These are phyloP conservation scores for Linderina pennispora DNA, from an alignment of 192 early-diverging fungal genomes.

Conservation along the genomic window DNA sequence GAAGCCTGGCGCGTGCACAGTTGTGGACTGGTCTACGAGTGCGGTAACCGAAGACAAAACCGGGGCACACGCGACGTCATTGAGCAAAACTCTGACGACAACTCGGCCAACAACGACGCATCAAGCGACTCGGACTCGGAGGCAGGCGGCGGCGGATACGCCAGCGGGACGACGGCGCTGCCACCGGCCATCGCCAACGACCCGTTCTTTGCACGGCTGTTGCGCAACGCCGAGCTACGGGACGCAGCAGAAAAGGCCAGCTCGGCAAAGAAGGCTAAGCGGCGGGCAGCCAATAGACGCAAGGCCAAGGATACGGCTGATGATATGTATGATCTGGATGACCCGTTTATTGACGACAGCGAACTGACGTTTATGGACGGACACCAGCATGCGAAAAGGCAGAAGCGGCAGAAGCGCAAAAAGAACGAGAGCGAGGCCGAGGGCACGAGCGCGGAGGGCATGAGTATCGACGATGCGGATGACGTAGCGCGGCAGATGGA, in stretches of 20 bases:
- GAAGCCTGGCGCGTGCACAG: conserved; percentile 37
- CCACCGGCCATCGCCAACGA: conserved; percentile 48
- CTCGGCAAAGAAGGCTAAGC: conserved; percentile 3
- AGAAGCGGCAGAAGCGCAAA: conserved; percentile 40
- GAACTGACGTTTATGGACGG: conserved; percentile 46
- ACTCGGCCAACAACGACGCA: conserved; percentile 3
- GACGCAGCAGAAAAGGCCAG: conserved; percentile 23
- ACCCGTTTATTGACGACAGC: conserved; percentile 49
- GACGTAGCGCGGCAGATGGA: conserved; percentile 6
- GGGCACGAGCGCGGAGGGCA: background rate
- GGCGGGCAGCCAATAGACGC: conserved; percentile 15
- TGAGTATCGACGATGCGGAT: background rate
- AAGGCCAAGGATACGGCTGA: conserved; percentile 24
- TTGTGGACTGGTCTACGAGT: conserved; percentile 31
- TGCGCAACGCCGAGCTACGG: conserved; percentile 35
- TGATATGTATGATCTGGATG: conserved; percentile 44
- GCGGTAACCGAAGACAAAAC: conserved; percentile 9
- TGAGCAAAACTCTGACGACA: conserved; percentile 1
- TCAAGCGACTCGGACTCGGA: conserved; percentile 25
- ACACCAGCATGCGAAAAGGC: conserved; percentile 22
- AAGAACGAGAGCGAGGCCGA: conserved; percentile 20
- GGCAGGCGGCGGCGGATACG: conserved; percentile 23
- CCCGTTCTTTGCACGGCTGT: conserved; percentile 41
- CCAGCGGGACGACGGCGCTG: conserved; percentile 28
- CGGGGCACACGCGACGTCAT: no score